Evolutionary conservation across 495 filamentous ascomycete genomes (phyloP), one percentile per base, ranked within the genome.

Genomic region (Penicillium dipodomyicola): DNA sequence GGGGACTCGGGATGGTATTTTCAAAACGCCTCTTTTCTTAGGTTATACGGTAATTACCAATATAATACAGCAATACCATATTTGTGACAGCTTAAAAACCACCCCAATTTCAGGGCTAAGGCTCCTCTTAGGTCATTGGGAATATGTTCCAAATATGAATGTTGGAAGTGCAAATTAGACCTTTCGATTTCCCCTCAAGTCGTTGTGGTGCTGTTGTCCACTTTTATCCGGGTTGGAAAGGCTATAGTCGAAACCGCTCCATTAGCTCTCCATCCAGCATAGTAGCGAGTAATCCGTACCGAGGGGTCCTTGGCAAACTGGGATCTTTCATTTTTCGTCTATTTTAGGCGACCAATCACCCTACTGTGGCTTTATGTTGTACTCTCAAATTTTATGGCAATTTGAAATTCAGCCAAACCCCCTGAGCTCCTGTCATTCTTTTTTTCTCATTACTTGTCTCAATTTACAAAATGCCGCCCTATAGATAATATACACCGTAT

Each of bases 101-200:
- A 23, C 22, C 22, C 22, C 22, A 23, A 23, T 23, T 23, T 23
- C 22, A 23, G 22, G 22, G 22, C 22, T 23, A 23, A 23, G 3
- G 58, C 61, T 29, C 11, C 17, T 27, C 6, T 12, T 23, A n/a
- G 17, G 2, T 48, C 29, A 64, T 58, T 64, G 61, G 58, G 2
- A 20, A 23, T 49, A 54, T 49, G 57, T 64, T 54, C 51, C 35
- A 56, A 17, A 25, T 48, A 8, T 4, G 20, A 32, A 12, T 4
- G 29, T 25, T 23, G 4, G 25, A 22, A 33, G 25, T 9, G 30
- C 7, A 49, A 5, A 25, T 7, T n/a, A 20, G 14, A 11, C 1
- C 19, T 30, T 52, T 29, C 23, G n/a, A 9, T 7, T 5, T 4
- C 33, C 6, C 15, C 20, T 48, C 22, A 17, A 22, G 14, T 19